Percentiles rank a stretch among this genome's conserved stretches.
Conservation (phyloP, 257 asterid genomes). For the Solanum raphanifolium region DNA sequence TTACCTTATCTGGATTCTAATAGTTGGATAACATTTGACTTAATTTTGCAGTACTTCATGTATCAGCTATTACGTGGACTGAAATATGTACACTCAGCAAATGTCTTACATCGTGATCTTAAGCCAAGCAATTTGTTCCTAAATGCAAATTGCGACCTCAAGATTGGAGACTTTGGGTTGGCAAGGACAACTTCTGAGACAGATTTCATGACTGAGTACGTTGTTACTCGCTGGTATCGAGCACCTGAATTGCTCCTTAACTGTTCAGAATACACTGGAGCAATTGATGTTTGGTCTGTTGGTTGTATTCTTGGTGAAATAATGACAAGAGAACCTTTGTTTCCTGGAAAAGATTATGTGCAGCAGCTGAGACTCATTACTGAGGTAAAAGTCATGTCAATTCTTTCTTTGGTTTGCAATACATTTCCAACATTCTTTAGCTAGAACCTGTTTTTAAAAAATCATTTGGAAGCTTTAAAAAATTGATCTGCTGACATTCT, state of each 20-base stretch:
- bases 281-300: conserved; percentile 83
- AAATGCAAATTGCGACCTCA: conserved; percentile 76
- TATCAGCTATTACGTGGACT: conserved; percentile 77
- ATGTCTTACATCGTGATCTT: conserved; percentile 82
- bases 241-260: conserved; percentile 88
- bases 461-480: background rate
- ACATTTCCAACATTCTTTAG: background rate
- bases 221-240: conserved; percentile 88
- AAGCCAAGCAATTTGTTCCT: conserved; percentile 80
- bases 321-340: conserved; percentile 68
- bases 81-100: conserved; percentile 81
- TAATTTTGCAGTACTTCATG: conserved; percentile 60
- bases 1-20: background rate
- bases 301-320: conserved; percentile 86
- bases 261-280: conserved; percentile 83
- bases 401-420: background rate
- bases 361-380: conserved; percentile 81
- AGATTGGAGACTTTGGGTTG: conserved; percentile 82
- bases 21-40: background rate
- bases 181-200: conserved; percentile 85
- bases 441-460: background rate
- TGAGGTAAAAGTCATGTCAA: conserved; percentile 36
- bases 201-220: conserved; percentile 91
- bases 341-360: conserved; percentile 81
- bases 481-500: background rate